phyloP scores from a whole-genome alignment of 2,329 filamentous ascomycete species.

The Cytospora piceicola region DNA sequence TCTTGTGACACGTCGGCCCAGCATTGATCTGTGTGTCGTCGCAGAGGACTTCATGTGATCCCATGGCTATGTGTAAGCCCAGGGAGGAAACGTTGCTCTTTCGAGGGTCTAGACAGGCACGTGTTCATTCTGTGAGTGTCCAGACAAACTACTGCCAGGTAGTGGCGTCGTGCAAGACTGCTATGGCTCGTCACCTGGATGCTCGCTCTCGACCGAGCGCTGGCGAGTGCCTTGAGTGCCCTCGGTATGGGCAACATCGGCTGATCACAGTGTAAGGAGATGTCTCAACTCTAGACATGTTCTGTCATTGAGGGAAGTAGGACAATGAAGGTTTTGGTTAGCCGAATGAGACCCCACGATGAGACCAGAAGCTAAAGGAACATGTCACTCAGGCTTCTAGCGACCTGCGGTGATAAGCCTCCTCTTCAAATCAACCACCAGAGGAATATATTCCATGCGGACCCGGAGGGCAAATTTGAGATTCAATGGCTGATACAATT shows the following conservation, averaged over 20 bases:
- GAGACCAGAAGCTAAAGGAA: background rate
- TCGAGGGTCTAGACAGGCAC: background rate
- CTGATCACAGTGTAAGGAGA: background rate
- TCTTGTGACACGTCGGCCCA: too few relatives aligned
- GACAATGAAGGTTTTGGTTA: background rate
- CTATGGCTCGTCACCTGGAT: background rate
- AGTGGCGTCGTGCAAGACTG: background rate
- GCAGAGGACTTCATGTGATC: too few relatives aligned
- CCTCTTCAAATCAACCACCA: background rate
- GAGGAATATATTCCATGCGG: background rate
- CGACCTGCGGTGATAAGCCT: background rate
- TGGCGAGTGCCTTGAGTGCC: background rate
- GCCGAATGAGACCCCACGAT: background rate
- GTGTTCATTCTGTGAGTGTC: background rate
- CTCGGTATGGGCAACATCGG: background rate
- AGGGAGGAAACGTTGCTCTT: background rate
- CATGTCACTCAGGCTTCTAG: background rate
- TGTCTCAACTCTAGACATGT: background rate
- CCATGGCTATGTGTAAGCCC: too few relatives aligned
- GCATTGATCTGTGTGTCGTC: too few relatives aligned
- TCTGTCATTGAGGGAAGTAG: background rate
- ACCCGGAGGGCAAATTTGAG: background rate
- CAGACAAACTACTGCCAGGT: background rate
- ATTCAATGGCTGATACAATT: background rate
- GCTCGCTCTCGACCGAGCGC: background rate